Base-by-base conservation (phyloP, 306 rosid species). In the Sechiopsis laciniata region DNA sequence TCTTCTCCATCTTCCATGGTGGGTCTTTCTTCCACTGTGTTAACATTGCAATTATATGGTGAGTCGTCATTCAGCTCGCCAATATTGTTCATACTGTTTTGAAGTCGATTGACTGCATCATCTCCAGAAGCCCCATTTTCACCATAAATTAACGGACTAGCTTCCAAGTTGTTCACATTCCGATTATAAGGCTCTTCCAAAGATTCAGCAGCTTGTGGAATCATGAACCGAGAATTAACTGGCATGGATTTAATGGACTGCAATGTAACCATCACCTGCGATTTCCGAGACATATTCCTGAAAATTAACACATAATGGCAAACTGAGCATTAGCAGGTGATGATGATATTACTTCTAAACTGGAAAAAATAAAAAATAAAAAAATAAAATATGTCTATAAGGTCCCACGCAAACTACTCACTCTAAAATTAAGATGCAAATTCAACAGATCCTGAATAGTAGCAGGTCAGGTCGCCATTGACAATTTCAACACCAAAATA, bases 181-280 rank as follows among this genome's bases (percentile, higher is more conserved):
- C 29, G 66, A 24, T 73, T 80, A 68, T 77, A 80, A 2, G 72
- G 57, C 59, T 87, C 84, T 74, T 65, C 88, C 69, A 77, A 71
- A 65, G 62, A 66, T 77, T 71, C 82, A 70, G 84, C 57, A 45
- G 81, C 76, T 6, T 82, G 77, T 45, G 81, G 61, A 72, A 77
- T 81, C 75, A 82, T 26, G 59, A 83, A 75, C 80, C 83, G 76
- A 82, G 82, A 90, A 83, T 87, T 87, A 0, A 83, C 80, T 58
- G 96, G 91, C 83, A 94, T 79, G 13, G 95, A 89, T 75, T 88
- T 87, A 77, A 82, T 88, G 37, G 88, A 82, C 70, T 84, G 90
- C 71, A 87, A 81, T 55, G 88, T 81, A 71, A 83, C 81, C 29
- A 81, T 80, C 78, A 68, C 82, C 79, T 52, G 67, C 16, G 89